Evolutionary conservation across 805 yeast species (phyloP), one percentile per base, ranked within the genome.

Genomic region (Candida golubevii): DNA sequence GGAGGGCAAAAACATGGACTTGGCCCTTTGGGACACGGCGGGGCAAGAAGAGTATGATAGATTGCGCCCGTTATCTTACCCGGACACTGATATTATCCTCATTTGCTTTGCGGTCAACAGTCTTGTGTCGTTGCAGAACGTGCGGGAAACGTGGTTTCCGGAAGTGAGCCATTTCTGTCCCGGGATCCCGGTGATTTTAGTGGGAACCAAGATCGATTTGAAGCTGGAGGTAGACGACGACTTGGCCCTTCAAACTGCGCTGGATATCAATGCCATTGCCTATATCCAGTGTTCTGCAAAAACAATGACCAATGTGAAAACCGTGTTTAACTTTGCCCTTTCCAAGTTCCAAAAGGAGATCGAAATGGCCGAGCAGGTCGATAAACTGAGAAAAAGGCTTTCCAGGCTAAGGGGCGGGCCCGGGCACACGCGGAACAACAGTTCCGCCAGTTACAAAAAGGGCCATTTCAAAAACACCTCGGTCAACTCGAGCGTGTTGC

Each of bases 31-130:
- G 95, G 96, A 88, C 60, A 86, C 95, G 0, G 95, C 95, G 0
- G 93, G 95, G 3, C 93, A 86, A 64, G 95, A 87, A 63, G 93
- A 85, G 61, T 86, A 85, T 58, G 90, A 83, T 59, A 69, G 95
- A 42, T 66, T 87, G 44, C 71, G 96, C 48, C 93, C 95, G 1
- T 68, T 88, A 38, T 75, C 85, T 35, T 88, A 88, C 58, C 83
- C 90, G 6, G 95, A 86, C 53, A 86, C 83, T 3, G 86, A 88
- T 60, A 67, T 88, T 1, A 63, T 88, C 13, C 67, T 90, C 45
- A 69, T 88, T 8, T 89, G 96, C 46, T 90, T 86, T 61, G 70
- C 91, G 1, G 72, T 88, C 27, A 83, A 82, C 54, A 75, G 75
- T 44, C 65, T 71, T 14, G 75, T 75, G 29, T 80, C 90, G 18